These are phyloP conservation scores for Debaryomycetaceae sp. DNA, from an alignment of 1,139 yeast genomes.

Conservation along the genomic window DNA sequence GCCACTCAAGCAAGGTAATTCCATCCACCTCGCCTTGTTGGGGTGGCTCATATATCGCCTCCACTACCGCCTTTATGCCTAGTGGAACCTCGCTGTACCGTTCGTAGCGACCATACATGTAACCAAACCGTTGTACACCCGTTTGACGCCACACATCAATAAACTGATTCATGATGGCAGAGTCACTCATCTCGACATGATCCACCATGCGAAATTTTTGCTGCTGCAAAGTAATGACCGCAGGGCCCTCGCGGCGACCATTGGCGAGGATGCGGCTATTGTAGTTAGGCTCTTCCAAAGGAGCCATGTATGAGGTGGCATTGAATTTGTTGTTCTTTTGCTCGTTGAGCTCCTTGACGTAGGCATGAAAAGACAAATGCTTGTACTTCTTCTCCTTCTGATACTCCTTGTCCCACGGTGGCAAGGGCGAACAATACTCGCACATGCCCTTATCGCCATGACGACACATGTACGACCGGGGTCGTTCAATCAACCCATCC, in stretches of 20 bases:
- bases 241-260: conserved; percentile 94
- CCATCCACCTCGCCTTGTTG: conserved; percentile 89
- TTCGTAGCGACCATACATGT: conserved; percentile 78
- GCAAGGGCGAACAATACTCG: conserved; percentile 92
- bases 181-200: conserved; percentile 85
- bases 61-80: conserved; percentile 91
- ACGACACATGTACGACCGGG: conserved; percentile 62
- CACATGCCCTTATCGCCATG: conserved; percentile 97
- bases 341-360: conserved; percentile 69
- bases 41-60: conserved; percentile 90
- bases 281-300: conserved; percentile 70
- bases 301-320: conserved; percentile 69
- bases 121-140: conserved; percentile 84
- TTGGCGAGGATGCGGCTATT: conserved; percentile 60
- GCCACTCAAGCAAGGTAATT: conserved; percentile 60
- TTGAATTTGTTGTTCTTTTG: conserved; percentile 60
- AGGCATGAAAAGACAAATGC: conserved; percentile 84
- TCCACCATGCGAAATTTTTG: conserved; percentile 95
- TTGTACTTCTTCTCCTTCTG: conserved; percentile 75
- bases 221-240: conserved; percentile 87
- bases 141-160: conserved; percentile 89
- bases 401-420: conserved; percentile 87
- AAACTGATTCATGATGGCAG: conserved; percentile 70
- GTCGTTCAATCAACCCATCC: conserved; percentile 70
- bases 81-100: conserved; percentile 79